Base-by-base conservation (phyloP, 2,329 filamentous ascomycete genomes). In the Tolypocladium tropicale region DNA sequence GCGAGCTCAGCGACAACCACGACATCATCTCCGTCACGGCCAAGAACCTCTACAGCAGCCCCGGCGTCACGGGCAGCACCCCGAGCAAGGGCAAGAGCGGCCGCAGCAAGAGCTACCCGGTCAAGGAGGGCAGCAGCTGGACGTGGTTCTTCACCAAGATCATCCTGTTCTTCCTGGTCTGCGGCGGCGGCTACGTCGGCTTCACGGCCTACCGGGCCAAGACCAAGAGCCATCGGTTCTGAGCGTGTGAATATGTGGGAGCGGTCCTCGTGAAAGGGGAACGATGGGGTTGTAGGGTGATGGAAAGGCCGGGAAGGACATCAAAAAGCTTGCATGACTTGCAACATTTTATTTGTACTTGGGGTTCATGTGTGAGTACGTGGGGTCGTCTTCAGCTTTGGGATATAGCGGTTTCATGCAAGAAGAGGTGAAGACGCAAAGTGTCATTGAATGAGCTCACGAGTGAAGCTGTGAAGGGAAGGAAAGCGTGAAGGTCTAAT, bases 1-100 rank as follows among this genome's bases (percentile, higher is more conserved):
- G 94, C 67, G 93, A 99, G 77, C 83, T 99, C 62, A 90, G 86
- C 73, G 94, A 99, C 76, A 96, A 96, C 79, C 93, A 96, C 79
- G 94, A 99, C 74, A 95, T 99, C 72, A 84, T 97, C 69, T 88
- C 84, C 53, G 82, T 99, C 65, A 79, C 85, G 61, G 86, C 93
- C 56, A 88, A 88, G 78, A 99, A 96, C 72, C 77, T 99, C 59
- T 97, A 97, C 76, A 85, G 81, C 56, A 73, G 74, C 32, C 75
- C 76, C 64, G 82, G 28, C 53, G 52, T 48, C 28, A 28, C 60
- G 23, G 56, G 70, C 70, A 57, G 74, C 67, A 58, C 59, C 61
- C 67, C 72, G 56, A 70, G 68, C 56, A 66, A 65, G 56, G 58
- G 63, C 61, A 73, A 76, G 64, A 70, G 68, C 58, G 74, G 58